Base-by-base conservation (phyloP, 2,329 filamentous ascomycete species). In the Pseudopithomyces chartarum region DNA sequence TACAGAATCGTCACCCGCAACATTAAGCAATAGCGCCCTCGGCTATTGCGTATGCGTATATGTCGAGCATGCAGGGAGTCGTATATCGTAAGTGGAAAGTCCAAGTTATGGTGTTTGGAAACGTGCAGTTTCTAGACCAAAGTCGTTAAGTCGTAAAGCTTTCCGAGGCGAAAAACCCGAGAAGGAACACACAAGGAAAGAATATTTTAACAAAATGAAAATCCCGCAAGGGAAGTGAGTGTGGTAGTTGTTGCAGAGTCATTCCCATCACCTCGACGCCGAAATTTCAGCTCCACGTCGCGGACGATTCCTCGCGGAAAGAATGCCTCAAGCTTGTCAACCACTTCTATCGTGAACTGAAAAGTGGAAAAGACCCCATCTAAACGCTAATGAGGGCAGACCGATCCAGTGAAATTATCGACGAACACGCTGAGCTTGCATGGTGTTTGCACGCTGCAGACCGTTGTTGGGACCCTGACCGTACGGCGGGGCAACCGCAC, bases 81-180 rank as follows among this genome's bases (percentile, higher is more conserved):
- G 65, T 73, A 69, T 73, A 69, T 73, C 71, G 63, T 72, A 57
- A 66, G 55, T 62, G 64, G 67, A 69, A 29, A 62, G 56, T 65
- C 62, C 63, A 67, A 70, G 68, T 55, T 65, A 63, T 65, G 67
- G 66, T 62, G 58, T 60, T 51, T 56, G 51, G 59, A 63, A 66
- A 59, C 46, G 33, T 57, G 32, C 17, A 49, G 59, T 58, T 61
- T 65, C 61, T 56, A 58, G 60, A 63, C 64, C 60, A 63, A 63
- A 29, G 66, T 74, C 71, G 67, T 73, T 66, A 73, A 58, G 60
- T 74, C 71, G 69, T 74, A 45, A 75, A 73, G 71, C 68, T 29
- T 67, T 65, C 62, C 57, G 58, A 63, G 52, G 54, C 65, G 62
- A 60, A 65, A 60, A 68, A 70, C 58, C 67, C 65, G 68, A 65